These are phyloP conservation scores for Suhomyces vadensis DNA, from an alignment of 805 yeast species.

Conservation along the genomic window DNA sequence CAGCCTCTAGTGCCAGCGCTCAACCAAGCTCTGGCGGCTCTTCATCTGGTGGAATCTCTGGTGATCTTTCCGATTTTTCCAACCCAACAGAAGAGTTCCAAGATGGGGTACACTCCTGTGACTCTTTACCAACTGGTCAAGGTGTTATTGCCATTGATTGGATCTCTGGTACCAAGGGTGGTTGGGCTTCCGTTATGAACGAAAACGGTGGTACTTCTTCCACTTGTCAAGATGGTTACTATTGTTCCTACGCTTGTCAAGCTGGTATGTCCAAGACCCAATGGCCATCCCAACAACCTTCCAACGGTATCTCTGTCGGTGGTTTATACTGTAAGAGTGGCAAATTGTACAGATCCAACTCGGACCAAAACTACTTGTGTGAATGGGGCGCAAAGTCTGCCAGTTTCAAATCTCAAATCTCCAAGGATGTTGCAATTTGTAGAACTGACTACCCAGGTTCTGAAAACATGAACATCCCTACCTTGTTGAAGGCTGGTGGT, in stretches of 20 bases:
- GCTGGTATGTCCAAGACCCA: slow-evolving; percentile 82
- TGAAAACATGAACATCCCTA: slow-evolving; percentile 77
- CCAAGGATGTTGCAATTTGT: slow-evolving; percentile 61
- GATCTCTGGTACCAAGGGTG: slow-evolving; percentile 39
- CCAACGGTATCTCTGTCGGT: slow-evolving; percentile 70
- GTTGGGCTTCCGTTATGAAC: slow-evolving; percentile 47
- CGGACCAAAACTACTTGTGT: slow-evolving; percentile 55
- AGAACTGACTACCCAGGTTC: slow-evolving; percentile 84
- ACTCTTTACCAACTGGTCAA: slow-evolving; percentile 70
- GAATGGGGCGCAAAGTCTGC: slow-evolving; percentile 64
- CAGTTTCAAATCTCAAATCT: slow-evolving; percentile 50
- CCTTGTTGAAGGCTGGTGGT: slow-evolving; percentile 57
- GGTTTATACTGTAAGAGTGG: slow-evolving; percentile 67
- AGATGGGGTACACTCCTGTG: slow-evolving; percentile 73
- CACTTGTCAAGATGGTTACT: slow-evolving; percentile 61
- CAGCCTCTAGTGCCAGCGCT: slow-evolving; percentile 8
- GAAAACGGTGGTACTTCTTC: slow-evolving; percentile 49
- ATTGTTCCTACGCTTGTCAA: slow-evolving; percentile 78
- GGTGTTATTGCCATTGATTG: slow-evolving; percentile 66
- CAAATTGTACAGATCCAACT: slow-evolving; percentile 60
- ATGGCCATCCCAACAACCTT: slow-evolving; percentile 70
- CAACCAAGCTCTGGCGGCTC: slow-evolving; percentile 26
- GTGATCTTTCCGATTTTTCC: slow-evolving; percentile 52
- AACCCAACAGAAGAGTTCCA: slow-evolving; percentile 55
- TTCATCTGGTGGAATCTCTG: slow-evolving; percentile 40